A percentile compares a stretch with the other conserved stretches of the same genome.
These are phyloP conservation scores for Kalaharituber pfeilii DNA, from an alignment of 2,329 filamentous ascomycete species.

Conservation along the genomic window DNA sequence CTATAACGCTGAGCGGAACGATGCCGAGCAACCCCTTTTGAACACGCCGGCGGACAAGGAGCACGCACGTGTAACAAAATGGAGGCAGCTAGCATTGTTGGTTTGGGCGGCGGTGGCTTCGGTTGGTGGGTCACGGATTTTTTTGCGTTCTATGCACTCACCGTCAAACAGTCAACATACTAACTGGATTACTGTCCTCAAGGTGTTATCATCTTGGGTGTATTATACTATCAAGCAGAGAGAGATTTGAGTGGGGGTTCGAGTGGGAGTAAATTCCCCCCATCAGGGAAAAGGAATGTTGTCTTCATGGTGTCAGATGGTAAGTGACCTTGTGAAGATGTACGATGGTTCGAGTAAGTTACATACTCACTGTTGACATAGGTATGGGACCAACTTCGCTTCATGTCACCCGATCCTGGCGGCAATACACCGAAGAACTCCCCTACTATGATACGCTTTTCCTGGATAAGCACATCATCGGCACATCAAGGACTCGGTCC, in stretches of 20 bases:
- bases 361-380: slow-evolving; percentile 3
- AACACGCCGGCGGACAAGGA: neutral
- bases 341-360: too few relatives aligned
- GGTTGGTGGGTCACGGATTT: neutral
- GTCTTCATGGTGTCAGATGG: slow-evolving; percentile 99
- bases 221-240: neutral
- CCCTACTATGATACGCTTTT: slow-evolving; percentile 57
- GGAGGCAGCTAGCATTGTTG: neutral
- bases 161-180: too few relatives aligned
- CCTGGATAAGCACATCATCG: slow-evolving; percentile 78
- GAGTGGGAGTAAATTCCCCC: slow-evolving; percentile 22
- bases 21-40: neutral
- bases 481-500: slow-evolving; percentile 71
- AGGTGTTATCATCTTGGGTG: neutral
- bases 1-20: neutral
- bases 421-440: slow-evolving; percentile 56
- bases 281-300: slow-evolving; percentile 64
- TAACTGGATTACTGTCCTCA: neutral
- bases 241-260: neutral
- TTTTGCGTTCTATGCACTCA: neutral
- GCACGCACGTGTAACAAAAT: neutral
- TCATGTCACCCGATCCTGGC: slow-evolving; percentile 68
- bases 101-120: neutral
- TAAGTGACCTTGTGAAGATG: slow-evolving; percentile 5
- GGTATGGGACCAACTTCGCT: slow-evolving; percentile 83